Evolutionary conservation across 208 protist species (phyloP), one percentile per base, ranked within the genome.

Genomic region (Hexamita inflata): DNA sequence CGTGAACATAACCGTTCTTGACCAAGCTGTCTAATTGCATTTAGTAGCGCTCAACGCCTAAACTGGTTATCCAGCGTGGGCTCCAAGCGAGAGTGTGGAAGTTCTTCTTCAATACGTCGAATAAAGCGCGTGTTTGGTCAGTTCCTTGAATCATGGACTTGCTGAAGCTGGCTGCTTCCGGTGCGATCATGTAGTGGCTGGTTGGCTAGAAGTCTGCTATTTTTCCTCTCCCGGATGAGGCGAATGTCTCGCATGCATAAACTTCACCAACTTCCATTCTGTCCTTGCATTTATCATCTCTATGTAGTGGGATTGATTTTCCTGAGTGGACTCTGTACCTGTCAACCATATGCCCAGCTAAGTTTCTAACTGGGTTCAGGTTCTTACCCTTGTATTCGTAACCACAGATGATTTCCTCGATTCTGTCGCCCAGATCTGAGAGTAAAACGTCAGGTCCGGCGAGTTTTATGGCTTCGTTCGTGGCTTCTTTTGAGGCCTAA

Each of bases 221-320:
- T 24, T 49, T 4, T 28, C 85, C 79, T 58, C 83, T 88, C 13
- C 94, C 95, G 24, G 94, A 98, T 13, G 87, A 90, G 68, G 95
- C 96, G 79, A 99, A 99, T 35, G 97, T 99, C 81, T 99, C 97
- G 79, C 99, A 98, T 9, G 97, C 97, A 84, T 94, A 99, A 28
- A 96, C 82, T 81, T 99, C 95, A 35, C 93, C 86, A 66, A 85
- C 86, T 28, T 87, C 76, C 85, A 89, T 89, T 34, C 62, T 74
- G 35, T 61, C 70, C 67, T 92, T 91, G 28, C 96, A 91, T 76
- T 98, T 96, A n/a, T n/a, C n/a, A n/a, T n/a, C n/a, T n/a, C n/a
- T n/a, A n/a, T n/a, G n/a, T n/a, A n/a, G n/a, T 9, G 97, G 97
- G n/a, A 99, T 95, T 30, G 85, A 91, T 84, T 99, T 98, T 59